Base-by-base conservation (phyloP, 2,329 filamentous ascomycete genomes). In the Apiospora koreana region DNA sequence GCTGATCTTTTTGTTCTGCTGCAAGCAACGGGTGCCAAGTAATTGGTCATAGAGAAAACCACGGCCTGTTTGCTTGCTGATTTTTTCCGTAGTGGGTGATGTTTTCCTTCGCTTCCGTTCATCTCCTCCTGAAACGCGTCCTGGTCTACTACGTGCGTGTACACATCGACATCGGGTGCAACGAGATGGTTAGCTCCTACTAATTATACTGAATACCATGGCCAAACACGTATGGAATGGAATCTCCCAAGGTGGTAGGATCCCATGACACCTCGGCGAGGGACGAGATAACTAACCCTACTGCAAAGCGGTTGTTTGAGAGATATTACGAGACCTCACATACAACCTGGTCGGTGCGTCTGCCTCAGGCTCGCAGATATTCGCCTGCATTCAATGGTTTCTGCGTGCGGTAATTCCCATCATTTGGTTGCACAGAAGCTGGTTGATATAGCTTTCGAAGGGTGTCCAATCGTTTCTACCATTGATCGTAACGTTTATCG, bases 91-190 rank as follows among this genome's bases (percentile, higher is more conserved):
- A 31, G 21, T 38, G 9, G 8, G 21, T 14, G 21, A 66, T 45
- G 25, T 45, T 66, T 45, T 70, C 28, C 54, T 71, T 9, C 68
- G n/a, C 68, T 69, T 69, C 69, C 65, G 71, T 68, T 72, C 67
- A 72, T 74, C 73, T 74, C 67, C 69, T 70, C 68, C 72, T 70
- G 71, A 75, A 75, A 75, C 74, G 46, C 65, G 69, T 71, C 65
- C 64, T 74, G 67, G 54, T 23, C 54, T 38, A n/a, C 54, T 38
- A n/a, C 54, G 35, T 62, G 28, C 31, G 21, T 62, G 54, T 62
- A 38, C 31, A 38, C 54, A 62, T 62, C 54, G 54, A 38, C 54
- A 62, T 62, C 54, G 54, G 54, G 31, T 62, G 54, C 31, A 38
- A 62, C 54, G 31, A 62, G 31, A 43, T n/a, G 54, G 38, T 62